A percentile compares a stretch with the other conserved stretches of the same genome.
Conservation (phyloP, 768 basidiomycete genomes). For the Candolleomyces aberdarensis region DNA sequence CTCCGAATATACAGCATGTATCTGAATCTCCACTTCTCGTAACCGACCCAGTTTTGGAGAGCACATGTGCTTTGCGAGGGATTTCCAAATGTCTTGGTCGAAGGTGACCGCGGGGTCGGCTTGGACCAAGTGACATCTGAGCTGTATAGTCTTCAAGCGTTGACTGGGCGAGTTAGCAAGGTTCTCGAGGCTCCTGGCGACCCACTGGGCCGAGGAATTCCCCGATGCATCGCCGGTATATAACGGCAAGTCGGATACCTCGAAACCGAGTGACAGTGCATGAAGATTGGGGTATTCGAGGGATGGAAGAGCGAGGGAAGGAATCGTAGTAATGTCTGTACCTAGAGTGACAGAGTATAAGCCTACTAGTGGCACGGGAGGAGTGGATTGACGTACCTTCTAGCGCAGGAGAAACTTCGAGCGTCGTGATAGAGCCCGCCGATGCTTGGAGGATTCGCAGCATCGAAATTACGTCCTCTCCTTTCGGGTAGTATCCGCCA, state of each 20-base stretch:
- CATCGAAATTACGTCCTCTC: background rate
- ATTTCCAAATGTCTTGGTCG: background rate
- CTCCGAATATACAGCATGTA: background rate
- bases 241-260: background rate
- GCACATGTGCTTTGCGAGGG: background rate
- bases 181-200: background rate
- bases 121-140: background rate
- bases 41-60: background rate
- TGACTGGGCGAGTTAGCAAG: background rate
- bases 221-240: background rate
- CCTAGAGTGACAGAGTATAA: no score
- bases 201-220: background rate
- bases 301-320: background rate
- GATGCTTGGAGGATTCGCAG: background rate
- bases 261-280: slow-evolving; percentile 1
- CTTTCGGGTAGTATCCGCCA: background rate
- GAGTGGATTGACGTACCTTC: background rate
- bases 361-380: background rate
- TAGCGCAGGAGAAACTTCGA: background rate
- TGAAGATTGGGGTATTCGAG: background rate
- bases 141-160: background rate
- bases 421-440: background rate
- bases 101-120: background rate
- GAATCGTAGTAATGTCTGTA: background rate
- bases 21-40: background rate